phyloP scores from a whole-genome alignment of 164 flowering plant species.

The Dillenia suffruticosa region DNA sequence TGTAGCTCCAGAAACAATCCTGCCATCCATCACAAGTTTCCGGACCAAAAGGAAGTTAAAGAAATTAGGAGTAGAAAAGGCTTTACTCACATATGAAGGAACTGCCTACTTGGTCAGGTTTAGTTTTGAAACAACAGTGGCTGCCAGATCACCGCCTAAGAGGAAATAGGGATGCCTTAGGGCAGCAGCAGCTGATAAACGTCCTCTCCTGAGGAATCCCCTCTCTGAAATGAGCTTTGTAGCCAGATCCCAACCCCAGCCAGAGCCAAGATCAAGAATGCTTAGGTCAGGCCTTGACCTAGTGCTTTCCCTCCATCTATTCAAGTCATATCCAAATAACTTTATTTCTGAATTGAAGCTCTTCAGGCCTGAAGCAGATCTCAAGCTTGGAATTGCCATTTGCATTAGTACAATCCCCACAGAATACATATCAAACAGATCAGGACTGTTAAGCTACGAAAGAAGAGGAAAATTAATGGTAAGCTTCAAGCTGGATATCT shows the following conservation, averaged over 20 bases:
- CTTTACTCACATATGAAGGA: constrained; percentile 19
- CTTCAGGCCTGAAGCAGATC: constrained; percentile 74
- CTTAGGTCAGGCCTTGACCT: constrained; percentile 65
- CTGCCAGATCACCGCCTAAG: constrained; percentile 95
- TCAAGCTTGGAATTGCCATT: constrained; percentile 84
- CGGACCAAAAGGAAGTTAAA: background rate
- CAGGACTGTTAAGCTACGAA: constrained; percentile 93
- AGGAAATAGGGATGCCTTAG: constrained; percentile 94
- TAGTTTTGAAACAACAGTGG: constrained; percentile 78
- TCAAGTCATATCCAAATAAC: constrained; percentile 60
- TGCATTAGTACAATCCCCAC: constrained; percentile 87
- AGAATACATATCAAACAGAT: constrained; percentile 96
- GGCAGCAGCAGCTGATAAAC: constrained; percentile 93
- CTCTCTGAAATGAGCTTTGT: constrained; percentile 86
- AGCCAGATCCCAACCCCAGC: constrained; percentile 86
- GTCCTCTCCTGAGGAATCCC: constrained; percentile 70
- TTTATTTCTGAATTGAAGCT: constrained; percentile 80
- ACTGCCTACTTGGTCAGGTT: constrained; percentile 44
- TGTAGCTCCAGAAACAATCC: no score
- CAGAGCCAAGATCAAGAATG: constrained; percentile 72
- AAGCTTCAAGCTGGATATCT: no score
- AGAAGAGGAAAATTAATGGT: no score
- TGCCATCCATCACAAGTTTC: no score
- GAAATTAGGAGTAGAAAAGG: background rate
- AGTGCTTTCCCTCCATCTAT: constrained; percentile 76